Evolutionary conservation across 2,329 filamentous ascomycete species (phyloP), one percentile per base, ranked within the genome.

Genomic region (Trichoderma semiorbis): DNA sequence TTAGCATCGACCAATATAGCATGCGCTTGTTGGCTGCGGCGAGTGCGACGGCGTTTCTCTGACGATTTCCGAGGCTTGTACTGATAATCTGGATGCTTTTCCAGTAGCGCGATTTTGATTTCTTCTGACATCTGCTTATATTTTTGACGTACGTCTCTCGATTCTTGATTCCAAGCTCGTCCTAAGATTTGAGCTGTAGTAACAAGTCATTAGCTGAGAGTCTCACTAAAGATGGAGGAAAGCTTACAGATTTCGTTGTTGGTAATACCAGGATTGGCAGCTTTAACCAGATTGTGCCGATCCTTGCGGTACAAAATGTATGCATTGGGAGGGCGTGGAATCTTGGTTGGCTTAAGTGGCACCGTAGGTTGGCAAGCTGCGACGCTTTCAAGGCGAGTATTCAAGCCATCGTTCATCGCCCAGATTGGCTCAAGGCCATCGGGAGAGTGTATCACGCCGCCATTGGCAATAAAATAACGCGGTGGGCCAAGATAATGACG

Each of bases 191-290:
- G 77, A 7, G 82, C 82, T 83, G 55, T 5, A n/a, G 4, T 10
- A 14, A n/a, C 1, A 18, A 28, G 5, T 30, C 7, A 57, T 78
- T 72, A 79, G 76, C 72, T 30, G 67, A 64, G 26, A 32, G 36
- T n/a, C 47, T 62, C 14, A 39, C 12, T 24, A 24, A 32, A 3
- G 5, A 26, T 57, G 6, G 32, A 7, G n/a, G 7, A 64, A 34
- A 18, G 78, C 82, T 80, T 75, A 84, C 82, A 84, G 61, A 84
- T 83, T 65, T 83, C 78, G 62, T 83, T 84, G 77, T 84, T 84
- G 36, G 79, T 79, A 30, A 84, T 79, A 16, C 75, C 75, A 3
- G 81, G 80, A 60, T 82, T 78, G 18, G 72, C 72, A 4, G 75
- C 71, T 75, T 82, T 82, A 53, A 84, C 74, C 12, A 75, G 57